Evolutionary conservation across 495 filamentous ascomycete genomes (phyloP).

Genomic region (Sordaria brevicollis): DNA sequence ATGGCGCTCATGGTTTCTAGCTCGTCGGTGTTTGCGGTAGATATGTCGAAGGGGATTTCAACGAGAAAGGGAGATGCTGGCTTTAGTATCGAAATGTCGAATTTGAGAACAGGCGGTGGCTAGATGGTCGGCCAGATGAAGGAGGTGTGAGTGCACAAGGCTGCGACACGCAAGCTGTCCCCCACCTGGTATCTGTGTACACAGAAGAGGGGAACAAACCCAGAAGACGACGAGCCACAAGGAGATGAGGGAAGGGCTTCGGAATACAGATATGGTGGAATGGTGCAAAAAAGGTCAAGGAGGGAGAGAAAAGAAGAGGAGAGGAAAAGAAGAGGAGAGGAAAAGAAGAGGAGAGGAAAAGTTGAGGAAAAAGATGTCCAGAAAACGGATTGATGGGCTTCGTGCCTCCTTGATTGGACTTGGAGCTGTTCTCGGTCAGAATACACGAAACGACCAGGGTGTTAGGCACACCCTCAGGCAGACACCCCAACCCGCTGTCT

Average conservation of each 20-base stretch:
- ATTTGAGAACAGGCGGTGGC: too few species aligned
- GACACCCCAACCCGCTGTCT: neutral
- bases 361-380: neutral
- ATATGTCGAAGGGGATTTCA: neutral
- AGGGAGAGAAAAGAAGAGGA: neutral
- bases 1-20: neutral
- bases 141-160: neutral
- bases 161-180: slow-evolving; percentile 1
- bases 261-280: neutral
- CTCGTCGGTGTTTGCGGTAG: neutral
- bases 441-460: neutral
- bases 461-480: neutral
- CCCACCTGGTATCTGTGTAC: neutral
- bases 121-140: neutral
- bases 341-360: neutral
- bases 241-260: neutral
- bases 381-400: neutral
- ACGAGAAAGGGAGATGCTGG: neutral
- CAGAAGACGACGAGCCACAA: neutral
- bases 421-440: neutral
- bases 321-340: neutral
- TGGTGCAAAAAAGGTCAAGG: neutral
- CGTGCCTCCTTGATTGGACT: neutral
- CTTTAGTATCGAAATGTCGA: neutral
- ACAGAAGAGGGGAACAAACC: neutral